Evolutionary conservation across 495 filamentous ascomycete species (phyloP).

Genomic region (Tuber melanosporum): DNA sequence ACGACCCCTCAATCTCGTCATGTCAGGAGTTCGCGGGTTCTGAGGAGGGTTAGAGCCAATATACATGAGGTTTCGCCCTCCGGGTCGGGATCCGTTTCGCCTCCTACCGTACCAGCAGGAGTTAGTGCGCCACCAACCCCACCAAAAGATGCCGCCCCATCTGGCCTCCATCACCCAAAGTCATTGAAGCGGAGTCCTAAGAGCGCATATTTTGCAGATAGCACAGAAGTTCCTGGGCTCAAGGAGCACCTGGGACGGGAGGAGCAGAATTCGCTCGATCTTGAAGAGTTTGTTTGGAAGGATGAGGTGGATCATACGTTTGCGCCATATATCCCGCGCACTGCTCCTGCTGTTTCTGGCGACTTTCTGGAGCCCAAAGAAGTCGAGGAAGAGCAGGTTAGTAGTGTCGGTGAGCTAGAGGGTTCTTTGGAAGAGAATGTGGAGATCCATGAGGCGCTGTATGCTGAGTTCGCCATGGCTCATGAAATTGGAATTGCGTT

Average conservation of each 20-base stretch:
- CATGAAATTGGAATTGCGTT: conserved; percentile 1
- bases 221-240: conserved; percentile 11
- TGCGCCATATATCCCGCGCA: background rate
- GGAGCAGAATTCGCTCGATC: conserved; percentile 1
- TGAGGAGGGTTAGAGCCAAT: conserved; percentile 33
- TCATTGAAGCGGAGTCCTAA: conserved; percentile 30
- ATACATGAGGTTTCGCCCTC: conserved; percentile 27
- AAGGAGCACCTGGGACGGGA: conserved; percentile 7
- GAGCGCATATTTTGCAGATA: conserved; percentile 32
- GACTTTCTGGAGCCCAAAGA: background rate
- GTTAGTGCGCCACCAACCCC: conserved; percentile 25
- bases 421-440: background rate
- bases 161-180: conserved; percentile 29
- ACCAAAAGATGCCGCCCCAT: conserved; percentile 22
- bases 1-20: background rate
- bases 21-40: conserved; percentile 23
- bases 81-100: conserved; percentile 9
- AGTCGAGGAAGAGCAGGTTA: background rate
- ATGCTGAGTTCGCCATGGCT: background rate
- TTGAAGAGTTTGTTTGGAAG: background rate
- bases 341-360: background rate
- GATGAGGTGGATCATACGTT: background rate
- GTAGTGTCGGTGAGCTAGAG: background rate
- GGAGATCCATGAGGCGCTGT: background rate
- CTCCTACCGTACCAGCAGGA: conserved; percentile 10